phyloP scores from a whole-genome alignment of 768 basidiomycete species.

The Auricularia cornea region DNA sequence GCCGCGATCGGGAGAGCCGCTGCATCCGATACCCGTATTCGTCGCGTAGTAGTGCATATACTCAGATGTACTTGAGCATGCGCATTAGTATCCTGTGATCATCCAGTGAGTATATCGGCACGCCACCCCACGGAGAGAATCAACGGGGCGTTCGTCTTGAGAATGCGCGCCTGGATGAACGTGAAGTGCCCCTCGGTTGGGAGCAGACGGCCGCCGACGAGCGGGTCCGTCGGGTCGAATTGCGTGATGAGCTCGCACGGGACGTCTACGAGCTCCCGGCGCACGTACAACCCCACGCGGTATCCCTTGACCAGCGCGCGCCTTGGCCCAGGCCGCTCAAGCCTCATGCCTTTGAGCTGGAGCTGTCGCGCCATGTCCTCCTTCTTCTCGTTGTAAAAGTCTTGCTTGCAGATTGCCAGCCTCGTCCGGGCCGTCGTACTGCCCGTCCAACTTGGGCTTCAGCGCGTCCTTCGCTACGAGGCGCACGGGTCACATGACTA shows the following conservation, averaged over 20 bases:
- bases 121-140: constrained; percentile 96
- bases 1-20: constrained; percentile 84
- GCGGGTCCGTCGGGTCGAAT: constrained; percentile 86
- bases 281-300: constrained; percentile 85
- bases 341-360: constrained; percentile 76
- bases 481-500: too few relatives aligned
- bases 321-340: constrained; percentile 68
- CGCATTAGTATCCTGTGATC: constrained; percentile 98
- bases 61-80: constrained; percentile 99
- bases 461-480: constrained; percentile 78
- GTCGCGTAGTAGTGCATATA: constrained; percentile 99
- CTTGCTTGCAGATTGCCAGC: constrained; percentile 53
- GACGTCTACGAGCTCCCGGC: constrained; percentile 75
- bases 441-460: constrained; percentile 92
- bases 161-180: constrained; percentile 83
- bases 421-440: constrained; percentile 83
- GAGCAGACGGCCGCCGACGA: constrained; percentile 86
- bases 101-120: constrained; percentile 96
- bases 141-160: constrained; percentile 96
- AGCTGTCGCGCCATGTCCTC: constrained; percentile 86
- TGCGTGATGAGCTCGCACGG: constrained; percentile 89
- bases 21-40: constrained; percentile 72
- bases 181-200: constrained; percentile 88
- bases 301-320: constrained; percentile 87
- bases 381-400: constrained; percentile 89